These are phyloP conservation scores for Kazachstania sp. DNA, from an alignment of 1,139 yeast genomes.

Conservation along the genomic window DNA sequence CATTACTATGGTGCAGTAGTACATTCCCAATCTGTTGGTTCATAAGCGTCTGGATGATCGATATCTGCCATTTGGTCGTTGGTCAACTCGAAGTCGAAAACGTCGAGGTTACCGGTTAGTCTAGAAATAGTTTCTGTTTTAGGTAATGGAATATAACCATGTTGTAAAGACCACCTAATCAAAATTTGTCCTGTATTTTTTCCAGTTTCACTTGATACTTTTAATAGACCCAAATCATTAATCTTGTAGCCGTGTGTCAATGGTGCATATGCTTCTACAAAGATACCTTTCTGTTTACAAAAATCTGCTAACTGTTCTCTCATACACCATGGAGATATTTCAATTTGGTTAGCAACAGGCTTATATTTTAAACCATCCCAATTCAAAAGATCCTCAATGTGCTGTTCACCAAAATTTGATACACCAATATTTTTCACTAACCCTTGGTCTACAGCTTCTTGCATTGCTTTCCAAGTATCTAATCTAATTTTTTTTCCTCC, in stretches of 20 bases:
- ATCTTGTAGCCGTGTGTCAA: slow-evolving; percentile 53
- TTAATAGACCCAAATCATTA: slow-evolving; percentile 40
- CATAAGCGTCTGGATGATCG: slow-evolving; percentile 48
- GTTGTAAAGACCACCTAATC: slow-evolving; percentile 46
- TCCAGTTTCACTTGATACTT: slow-evolving; percentile 32
- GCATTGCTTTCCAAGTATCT: slow-evolving; percentile 54
- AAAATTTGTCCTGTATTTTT: slow-evolving; percentile 38
- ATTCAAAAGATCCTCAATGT: slow-evolving; percentile 46
- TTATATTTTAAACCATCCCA: slow-evolving; percentile 45
- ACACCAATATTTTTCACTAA: slow-evolving; percentile 55
- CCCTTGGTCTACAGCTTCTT: slow-evolving; percentile 54
- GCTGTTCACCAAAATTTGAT: slow-evolving; percentile 58
- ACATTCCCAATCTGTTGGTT: slow-evolving; percentile 68
- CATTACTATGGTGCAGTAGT: slow-evolving; percentile 41
- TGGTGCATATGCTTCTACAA: slow-evolving; percentile 65
- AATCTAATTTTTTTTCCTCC: slow-evolving; percentile 44
- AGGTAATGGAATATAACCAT: slow-evolving; percentile 65
- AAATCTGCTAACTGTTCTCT: slow-evolving; percentile 51
- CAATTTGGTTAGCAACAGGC: slow-evolving; percentile 64
- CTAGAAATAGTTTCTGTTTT: slow-evolving; percentile 52
- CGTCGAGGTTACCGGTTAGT: slow-evolving; percentile 39
- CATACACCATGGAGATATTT: slow-evolving; percentile 73
- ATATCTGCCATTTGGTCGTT: slow-evolving; percentile 38
- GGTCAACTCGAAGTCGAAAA: slow-evolving; percentile 43
- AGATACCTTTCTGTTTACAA: slow-evolving; percentile 43